These are phyloP conservation scores for Pleurozium schreberi DNA, from an alignment of 225 moss, liverwort and hornwort species.

Conservation along the genomic window DNA sequence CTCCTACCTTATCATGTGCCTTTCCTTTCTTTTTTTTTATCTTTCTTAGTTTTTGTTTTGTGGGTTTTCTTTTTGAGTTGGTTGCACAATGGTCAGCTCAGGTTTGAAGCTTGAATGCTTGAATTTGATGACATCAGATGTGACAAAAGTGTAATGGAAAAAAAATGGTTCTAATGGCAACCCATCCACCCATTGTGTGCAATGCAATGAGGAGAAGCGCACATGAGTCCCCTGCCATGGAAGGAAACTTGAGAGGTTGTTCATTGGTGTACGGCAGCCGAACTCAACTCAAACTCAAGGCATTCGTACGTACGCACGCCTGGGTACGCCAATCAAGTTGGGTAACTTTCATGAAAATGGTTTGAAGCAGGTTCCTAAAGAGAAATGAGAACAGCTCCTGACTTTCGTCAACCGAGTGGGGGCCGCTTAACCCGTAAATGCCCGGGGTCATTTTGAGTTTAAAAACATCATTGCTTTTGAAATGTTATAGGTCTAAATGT, in stretches of 20 bases:
- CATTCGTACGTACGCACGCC: neutral
- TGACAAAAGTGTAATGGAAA: neutral
- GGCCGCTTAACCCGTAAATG: too few relatives aligned
- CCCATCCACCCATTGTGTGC: neutral
- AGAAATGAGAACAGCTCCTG: neutral
- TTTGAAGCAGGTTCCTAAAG: neutral
- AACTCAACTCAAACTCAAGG: neutral
- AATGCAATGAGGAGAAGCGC: neutral
- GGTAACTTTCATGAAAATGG: neutral
- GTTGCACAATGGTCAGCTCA: neutral
- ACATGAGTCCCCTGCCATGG: neutral
- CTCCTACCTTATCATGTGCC: too few relatives aligned
- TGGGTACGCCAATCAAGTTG: neutral
- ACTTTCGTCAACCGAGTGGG: neutral
- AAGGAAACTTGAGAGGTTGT: neutral
- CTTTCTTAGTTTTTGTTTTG: accelerated
- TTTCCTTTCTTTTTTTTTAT: neutral
- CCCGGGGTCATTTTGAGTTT: too few relatives aligned
- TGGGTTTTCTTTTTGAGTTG: neutral
- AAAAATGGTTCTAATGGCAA: neutral
- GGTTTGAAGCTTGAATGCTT: neutral
- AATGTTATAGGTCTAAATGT: too few relatives aligned
- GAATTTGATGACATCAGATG: neutral
- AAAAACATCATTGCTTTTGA: too few relatives aligned
- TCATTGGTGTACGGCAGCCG: neutral